Base-by-base conservation (phyloP, 2,329 filamentous ascomycete species). In the Elsinoe arachidis region DNA sequence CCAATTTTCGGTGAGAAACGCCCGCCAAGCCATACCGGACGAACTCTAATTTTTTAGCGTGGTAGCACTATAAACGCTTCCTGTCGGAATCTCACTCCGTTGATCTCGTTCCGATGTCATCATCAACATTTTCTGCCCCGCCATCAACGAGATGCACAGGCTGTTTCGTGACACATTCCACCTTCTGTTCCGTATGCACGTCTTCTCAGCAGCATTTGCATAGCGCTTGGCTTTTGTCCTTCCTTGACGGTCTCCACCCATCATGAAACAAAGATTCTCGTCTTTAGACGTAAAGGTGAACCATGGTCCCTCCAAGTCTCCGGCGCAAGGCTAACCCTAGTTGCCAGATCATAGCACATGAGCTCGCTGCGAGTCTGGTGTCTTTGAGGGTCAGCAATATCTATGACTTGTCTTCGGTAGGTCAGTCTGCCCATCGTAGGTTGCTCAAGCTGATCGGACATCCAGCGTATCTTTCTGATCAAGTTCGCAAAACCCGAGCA, bases 401-500 rank as follows among this genome's bases (percentile, higher is more conserved):
- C 70, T 97, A 99, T 76, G 93, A 99, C 71, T 83, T 99, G 59
- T 95, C 90, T 61, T 90, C 90, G 63, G 79, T 82, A 74, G 34
- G 57, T 49, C n/a, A 12, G 15, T 10, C 33, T 5, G 35, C 49
- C 14, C 9, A 11, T 30, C 4, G 6, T 19, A 2, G 11, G 12
- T 3, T 21, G n/a, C 7, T 9, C 10, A 30, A 12, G 9, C 60
- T 64, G 14, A 65, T 61, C 41, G 43, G 10, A n/a, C 21, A 23
- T 12, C 41, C 58, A 80, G 76, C 90, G 92, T 69, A 96, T 97
- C 68, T 89, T 97, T 68, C 84, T 97, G 23, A 81, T 99, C 72
- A 97, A 96, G 70, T 93, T 99, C 69, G 85, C 90, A 57, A 95
- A 93, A 70, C 90, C 92, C 43, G 86, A 92, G 67, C 81, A 86